Base-by-base conservation (phyloP, 2,329 filamentous ascomycete genomes). In the Thermoascus crustaceus region DNA sequence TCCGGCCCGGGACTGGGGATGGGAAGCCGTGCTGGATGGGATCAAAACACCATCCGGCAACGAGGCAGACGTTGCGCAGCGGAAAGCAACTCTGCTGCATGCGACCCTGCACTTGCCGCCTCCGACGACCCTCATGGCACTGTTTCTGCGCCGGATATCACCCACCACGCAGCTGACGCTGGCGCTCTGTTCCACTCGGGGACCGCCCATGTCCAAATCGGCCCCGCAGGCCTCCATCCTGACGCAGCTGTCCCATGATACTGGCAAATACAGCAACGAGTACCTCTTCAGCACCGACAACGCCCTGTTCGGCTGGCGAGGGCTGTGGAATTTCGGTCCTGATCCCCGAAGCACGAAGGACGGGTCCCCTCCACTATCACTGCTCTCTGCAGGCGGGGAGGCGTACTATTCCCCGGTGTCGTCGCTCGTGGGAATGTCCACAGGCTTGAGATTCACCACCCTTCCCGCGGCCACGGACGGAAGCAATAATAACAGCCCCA, bases 361-460 rank as follows among this genome's bases (percentile, higher is more conserved):
- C 5, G 32, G 26, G 23, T 29, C 8, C 6, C 27, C 75, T 72
- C 47, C 76, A 80, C 39, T 82, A 78, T 65, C 88, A 6, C 79
- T 89, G 13, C 86, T 96, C 57, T 94, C 85, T 52, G 85, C 85
- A 3, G 91, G 91, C 22, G 89, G 80, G 37, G 91, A 98, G 61
- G 71, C 94, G 22, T 98, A 96, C 66, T 98, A 98, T 66, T 91
- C 89, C 14, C 82, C 88, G 1, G 66, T 95, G 40, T 96, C 95
- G 58, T 95, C 95, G 55, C 86, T 87, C 14, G 85, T 89, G 32
- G 91, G 91, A 30, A 77, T 95, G 56, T 94, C 86, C 44, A 76
- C 93, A 6, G 91, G 88, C 5, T 71, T 87, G 31, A 78, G 91
- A 32, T 98, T 96, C 58, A 85, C 86, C 24, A 96, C 91, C 7